Base-by-base conservation (phyloP, 2,329 filamentous ascomycete genomes). In the Penicillium sp. region DNA sequence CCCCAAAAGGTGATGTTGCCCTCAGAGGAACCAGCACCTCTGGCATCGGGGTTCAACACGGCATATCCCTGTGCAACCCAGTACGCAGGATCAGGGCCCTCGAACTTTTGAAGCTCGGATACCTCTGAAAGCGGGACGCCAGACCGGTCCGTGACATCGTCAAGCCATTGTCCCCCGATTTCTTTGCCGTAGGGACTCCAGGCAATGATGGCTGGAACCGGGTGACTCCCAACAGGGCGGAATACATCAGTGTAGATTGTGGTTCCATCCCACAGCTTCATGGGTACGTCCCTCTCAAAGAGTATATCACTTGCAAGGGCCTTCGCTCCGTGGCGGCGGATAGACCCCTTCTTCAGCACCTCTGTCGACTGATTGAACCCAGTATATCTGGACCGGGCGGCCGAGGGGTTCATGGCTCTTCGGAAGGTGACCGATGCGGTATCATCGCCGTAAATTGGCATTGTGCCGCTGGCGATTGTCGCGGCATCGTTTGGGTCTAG, bases 161-260 rank as follows among this genome's bases (percentile, higher is more conserved):
- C 47, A 8, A 49, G 27, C 3, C 4, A 11, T 36, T 10, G 8
- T 7, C 4, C 14, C 6, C 32, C 32, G 9, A 36, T 36, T 36
- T 36, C 9, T 11, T 36, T 36, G 7, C 32, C 32, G 13, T 36
- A 36, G 7, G 32, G 32, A 14, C 32, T 36, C 32, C 32, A 11
- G 32, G 7, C 11, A 7, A 11, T 36, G 32, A n/a, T 10, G 14
- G 13, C 14, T 36, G 32, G 13, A 36, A 8, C 6, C 11, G 4
- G 32, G 8, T 4, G 7, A 36, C 4, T 4, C 4, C 14, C 13
- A 14, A 40, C 32, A 9, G 47, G 47, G 16, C 38, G 21, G 16
- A 49, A 49, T 16, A 49, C 27, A 21, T 49, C 36, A 16, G n/a
- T 27, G 24, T 49, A 49, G 18, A 49, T 38, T 16, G 27, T 49